phyloP scores from a whole-genome alignment of 1,284 basidiomycete genomes.

The Phellopilus nigrolimitatus region DNA sequence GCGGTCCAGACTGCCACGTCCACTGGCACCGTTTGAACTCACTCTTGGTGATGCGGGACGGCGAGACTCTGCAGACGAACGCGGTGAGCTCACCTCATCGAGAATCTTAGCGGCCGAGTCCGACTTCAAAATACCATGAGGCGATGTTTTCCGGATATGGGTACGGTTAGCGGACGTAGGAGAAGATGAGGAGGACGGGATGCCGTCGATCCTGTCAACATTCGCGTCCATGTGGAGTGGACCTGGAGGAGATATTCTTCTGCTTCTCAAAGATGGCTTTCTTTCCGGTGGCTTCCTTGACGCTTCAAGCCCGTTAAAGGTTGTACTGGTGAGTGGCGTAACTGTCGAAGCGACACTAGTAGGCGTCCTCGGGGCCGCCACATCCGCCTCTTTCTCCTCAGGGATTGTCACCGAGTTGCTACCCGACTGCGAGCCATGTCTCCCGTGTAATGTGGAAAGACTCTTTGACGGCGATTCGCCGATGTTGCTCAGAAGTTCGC shows the following conservation, averaged over 20 bases:
- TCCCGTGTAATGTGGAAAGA: conserved; percentile 33
- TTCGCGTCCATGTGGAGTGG: background rate
- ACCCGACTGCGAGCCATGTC: background rate
- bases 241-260: conserved; percentile 6
- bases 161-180: conserved; percentile 4
- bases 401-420: conserved; percentile 27
- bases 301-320: conserved; percentile 21
- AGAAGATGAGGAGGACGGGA: background rate
- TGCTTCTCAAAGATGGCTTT: conserved; percentile 5
- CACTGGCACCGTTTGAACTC: conserved; percentile 2
- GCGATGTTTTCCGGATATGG: background rate
- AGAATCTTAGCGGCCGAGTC: conserved; percentile 1
- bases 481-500: conserved; percentile 59
- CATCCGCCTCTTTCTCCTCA: conserved; percentile 30
- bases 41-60: conserved; percentile 9
- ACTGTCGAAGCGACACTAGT: conserved; percentile 24
- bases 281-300: background rate
- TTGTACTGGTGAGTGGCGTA: conserved; percentile 20
- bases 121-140: conserved; percentile 4
- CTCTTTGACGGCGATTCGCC: conserved; percentile 41
- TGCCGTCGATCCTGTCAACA: background rate
- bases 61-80: conserved; percentile 13
- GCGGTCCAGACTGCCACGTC: background rate
- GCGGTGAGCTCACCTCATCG: conserved; percentile 10
- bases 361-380: conserved; percentile 32